Conservation (phyloP, 75 land plant species). For the Selaginella tamariscina region DNA sequence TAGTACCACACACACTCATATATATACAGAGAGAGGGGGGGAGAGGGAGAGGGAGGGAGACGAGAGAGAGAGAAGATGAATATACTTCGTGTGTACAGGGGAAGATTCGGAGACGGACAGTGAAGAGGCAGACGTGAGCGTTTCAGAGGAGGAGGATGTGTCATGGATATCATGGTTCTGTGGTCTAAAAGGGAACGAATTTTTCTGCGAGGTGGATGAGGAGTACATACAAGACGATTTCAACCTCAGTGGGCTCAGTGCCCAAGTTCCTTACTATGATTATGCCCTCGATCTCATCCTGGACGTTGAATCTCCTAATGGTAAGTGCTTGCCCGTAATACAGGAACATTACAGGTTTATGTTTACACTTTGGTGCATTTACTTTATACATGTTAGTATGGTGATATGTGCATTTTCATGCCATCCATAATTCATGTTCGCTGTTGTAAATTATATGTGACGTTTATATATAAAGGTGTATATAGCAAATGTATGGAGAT, state of each 20-base stretch:
- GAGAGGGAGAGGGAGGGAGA: too few species aligned
- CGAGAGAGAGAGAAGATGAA: too few species aligned
- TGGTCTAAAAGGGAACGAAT: conserved; percentile 66
- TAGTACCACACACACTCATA: too few species aligned
- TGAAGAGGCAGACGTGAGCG: conserved; percentile 71
- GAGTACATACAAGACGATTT: conserved; percentile 82
- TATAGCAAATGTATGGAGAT: background rate
- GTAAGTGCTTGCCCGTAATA: conserved; percentile 36
- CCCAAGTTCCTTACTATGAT: conserved; percentile 79
- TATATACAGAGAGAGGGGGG: too few species aligned
- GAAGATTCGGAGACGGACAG: conserved; percentile 64
- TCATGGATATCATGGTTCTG: conserved; percentile 86
- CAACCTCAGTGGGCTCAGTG: conserved; percentile 67
- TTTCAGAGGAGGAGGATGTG: conserved; percentile 64
- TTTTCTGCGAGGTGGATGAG: conserved; percentile 73
- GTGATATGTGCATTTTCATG: too few species aligned
- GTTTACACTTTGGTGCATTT: too few species aligned
- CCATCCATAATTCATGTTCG: too few species aligned
- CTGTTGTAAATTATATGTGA: too few species aligned
- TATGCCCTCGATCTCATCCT: conserved; percentile 72
- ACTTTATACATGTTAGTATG: too few species aligned
- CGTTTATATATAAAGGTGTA: too few species aligned
- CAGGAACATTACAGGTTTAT: too few species aligned
- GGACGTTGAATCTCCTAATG: conserved; percentile 58
- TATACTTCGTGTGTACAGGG: too few species aligned